A percentile compares a stretch with the other conserved stretches of the same genome.
phyloP scores from a whole-genome alignment of 2,329 filamentous ascomycete species.

The Pseudocercospora vitis region DNA sequence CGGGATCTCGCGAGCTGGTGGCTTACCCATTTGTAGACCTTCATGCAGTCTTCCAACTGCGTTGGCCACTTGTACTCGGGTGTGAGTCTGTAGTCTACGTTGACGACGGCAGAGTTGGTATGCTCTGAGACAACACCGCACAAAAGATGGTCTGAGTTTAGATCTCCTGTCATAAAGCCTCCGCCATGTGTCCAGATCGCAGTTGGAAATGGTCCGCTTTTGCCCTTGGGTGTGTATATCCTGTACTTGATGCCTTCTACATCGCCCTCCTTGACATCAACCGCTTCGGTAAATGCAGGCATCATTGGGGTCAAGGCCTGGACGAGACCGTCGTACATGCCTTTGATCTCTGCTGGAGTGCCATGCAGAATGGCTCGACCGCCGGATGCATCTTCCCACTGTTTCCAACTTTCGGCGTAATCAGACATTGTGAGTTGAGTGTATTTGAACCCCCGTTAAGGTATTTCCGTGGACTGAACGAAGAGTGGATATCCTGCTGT shows the following conservation, averaged over 20 bases:
- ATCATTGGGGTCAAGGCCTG: conserved; percentile 22
- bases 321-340: conserved; percentile 22
- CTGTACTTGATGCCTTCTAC: conserved; percentile 28
- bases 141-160: conserved; percentile 28
- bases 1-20: too few species aligned
- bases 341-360: conserved; percentile 28
- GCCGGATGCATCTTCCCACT: conserved; percentile 26
- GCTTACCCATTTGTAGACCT: conserved; percentile 44
- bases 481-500: too few species aligned
- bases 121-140: conserved; percentile 28
- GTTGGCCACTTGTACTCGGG: conserved; percentile 49
- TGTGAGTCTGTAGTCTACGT: conserved; percentile 47
- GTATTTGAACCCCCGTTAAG: too few species aligned
- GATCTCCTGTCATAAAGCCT: conserved; percentile 31
- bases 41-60: conserved; percentile 44
- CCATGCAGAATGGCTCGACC: conserved; percentile 28
- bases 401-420: conserved; percentile 28
- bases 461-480: too few species aligned
- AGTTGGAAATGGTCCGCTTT: conserved; percentile 22
- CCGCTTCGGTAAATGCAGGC: conserved; percentile 25
- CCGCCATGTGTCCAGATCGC: conserved; percentile 29
- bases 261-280: conserved; percentile 26
- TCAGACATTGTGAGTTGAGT: conserved; percentile 22
- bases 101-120: conserved; percentile 35
- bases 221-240: conserved; percentile 27